Percentiles rank a stretch among this genome's conserved stretches.
phyloP scores from a whole-genome alignment of 345 rosid genomes.

The Draba incana region DNA sequence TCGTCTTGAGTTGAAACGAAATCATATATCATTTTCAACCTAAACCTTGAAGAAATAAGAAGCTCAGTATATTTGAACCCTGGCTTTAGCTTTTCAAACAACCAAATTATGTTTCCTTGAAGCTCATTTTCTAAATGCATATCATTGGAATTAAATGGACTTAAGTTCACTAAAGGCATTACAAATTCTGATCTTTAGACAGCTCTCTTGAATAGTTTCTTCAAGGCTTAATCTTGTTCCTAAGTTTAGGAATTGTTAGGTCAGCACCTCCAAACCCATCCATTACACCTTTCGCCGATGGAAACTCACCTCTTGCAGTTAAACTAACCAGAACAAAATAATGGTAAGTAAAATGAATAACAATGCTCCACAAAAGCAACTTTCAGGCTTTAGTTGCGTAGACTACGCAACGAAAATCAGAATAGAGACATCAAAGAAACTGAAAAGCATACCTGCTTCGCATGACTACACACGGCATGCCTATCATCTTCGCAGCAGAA shows the following conservation, averaged over 20 bases:
- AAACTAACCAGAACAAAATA: slow-evolving; percentile 44
- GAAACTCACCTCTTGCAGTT: slow-evolving; percentile 85
- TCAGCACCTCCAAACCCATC: slow-evolving; percentile 98
- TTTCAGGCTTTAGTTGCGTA: background rate
- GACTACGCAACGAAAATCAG: background rate
- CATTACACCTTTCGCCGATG: slow-evolving; percentile 75
- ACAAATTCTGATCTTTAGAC: slow-evolving; percentile 19
- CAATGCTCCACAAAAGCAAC: slow-evolving; percentile 5
- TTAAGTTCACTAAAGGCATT: slow-evolving; percentile 8
- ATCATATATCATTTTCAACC: slow-evolving; percentile 3
- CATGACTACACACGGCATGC: slow-evolving; percentile 84
- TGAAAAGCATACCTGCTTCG: slow-evolving; percentile 71
- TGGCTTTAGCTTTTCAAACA: background rate
- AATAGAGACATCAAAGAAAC: background rate
- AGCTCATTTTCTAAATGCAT: background rate
- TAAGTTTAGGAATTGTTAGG: slow-evolving; percentile 64
- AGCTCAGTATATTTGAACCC: background rate
- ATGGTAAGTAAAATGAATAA: background rate
- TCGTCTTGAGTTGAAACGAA: background rate
- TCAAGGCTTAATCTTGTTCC: slow-evolving; percentile 50
- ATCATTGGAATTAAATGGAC: background rate
- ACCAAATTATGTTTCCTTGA: background rate
- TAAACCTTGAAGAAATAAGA: slow-evolving; percentile 11
- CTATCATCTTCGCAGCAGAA: slow-evolving; percentile 72
- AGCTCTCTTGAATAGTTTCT: slow-evolving; percentile 19